A percentile compares a stretch with the other conserved stretches of the same genome.
These are phyloP conservation scores for Mycosphaerella sp. DNA, from an alignment of 2,329 filamentous ascomycete genomes.

Conservation along the genomic window DNA sequence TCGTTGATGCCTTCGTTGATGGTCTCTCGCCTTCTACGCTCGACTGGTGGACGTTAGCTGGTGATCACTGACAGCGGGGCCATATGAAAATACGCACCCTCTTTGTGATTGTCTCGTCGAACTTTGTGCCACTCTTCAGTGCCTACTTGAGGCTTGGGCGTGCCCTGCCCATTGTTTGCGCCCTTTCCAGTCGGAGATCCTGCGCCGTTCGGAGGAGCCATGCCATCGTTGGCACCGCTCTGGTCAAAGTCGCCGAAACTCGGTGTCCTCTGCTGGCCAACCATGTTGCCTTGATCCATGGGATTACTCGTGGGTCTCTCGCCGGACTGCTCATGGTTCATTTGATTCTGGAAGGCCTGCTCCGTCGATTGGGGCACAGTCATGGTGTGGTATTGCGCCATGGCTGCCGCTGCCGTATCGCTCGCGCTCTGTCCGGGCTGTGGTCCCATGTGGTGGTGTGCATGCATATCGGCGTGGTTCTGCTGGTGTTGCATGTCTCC, in stretches of 20 bases:
- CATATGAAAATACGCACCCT: slow-evolving; percentile 55
- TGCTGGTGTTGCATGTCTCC: slow-evolving; percentile 13
- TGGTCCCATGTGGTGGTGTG: slow-evolving; percentile 16
- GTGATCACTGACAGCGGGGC: neutral
- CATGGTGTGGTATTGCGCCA: slow-evolving; percentile 49
- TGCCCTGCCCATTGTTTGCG: slow-evolving; percentile 17
- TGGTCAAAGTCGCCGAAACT: slow-evolving; percentile 24
- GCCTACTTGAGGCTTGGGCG: slow-evolving; percentile 75
- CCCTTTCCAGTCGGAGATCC: slow-evolving; percentile 36
- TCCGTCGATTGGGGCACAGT: slow-evolving; percentile 52
- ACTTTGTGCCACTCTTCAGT: slow-evolving; percentile 98
- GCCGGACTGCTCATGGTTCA: slow-evolving; percentile 13
- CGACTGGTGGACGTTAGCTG: slow-evolving; percentile 54
- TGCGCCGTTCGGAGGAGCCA: slow-evolving; percentile 31
- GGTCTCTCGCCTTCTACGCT: slow-evolving; percentile 90
- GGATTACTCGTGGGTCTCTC: slow-evolving; percentile 20
- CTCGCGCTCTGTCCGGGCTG: slow-evolving; percentile 41
- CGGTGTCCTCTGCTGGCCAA: slow-evolving; percentile 17
- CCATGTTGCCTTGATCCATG: slow-evolving; percentile 18
- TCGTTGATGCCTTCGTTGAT: slow-evolving; percentile 99
- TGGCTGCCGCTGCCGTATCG: slow-evolving; percentile 55
- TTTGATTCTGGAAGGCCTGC: slow-evolving; percentile 39
- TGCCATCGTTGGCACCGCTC: slow-evolving; percentile 1
- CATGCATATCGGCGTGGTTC: slow-evolving; percentile 16
- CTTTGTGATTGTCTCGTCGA: slow-evolving; percentile 96